Base-by-base conservation (phyloP, 352 stramenopile species). In the Phytophthora constricta region DNA sequence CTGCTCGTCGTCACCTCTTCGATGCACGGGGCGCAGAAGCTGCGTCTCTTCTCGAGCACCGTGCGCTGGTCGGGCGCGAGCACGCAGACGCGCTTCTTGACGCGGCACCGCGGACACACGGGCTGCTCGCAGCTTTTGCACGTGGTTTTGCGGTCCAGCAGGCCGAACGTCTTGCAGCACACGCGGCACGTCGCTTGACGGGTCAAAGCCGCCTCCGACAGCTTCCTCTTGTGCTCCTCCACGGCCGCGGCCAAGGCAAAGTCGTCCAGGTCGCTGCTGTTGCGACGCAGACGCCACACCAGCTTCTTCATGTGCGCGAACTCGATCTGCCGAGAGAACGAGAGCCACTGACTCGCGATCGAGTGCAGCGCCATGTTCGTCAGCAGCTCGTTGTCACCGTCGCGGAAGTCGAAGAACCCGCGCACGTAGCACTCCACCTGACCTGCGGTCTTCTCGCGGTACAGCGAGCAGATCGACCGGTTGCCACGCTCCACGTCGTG, bases 381-480 rank as follows among this genome's bases (percentile, higher is more conserved):
- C 28, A 68, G 14, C 41, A 74, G 23, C 16, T 72, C 55, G 41
- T 68, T 74, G 39, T 62, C 16, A 31, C 55, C 47, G 47, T 62
- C 46, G 3, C 34, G 22, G 46, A 82, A 69, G 22, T 68, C 68
- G 42, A 82, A 82, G 53, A 73, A 76, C 49, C 72, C 68, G 16
- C 62, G 70, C 17, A 74, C 56, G 17, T 75, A 78, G 46, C 61
- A 72, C 52, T 74, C 41, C 9, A 74, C 60, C 11, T 58, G 41
- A 5, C 41, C 46, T 10, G 53, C 25, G 4, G 28, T 57, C 31
- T 27, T 59, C 31, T 73, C 42, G 2, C 39, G 52, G 28, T 68
- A 73, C 10, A 68, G 61, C 3, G 52, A 66, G 20, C 66, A 67
- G 33, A 74, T 57, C 5, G 66, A 74, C 7, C 54, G 51, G 53